Conservation (phyloP, 768 basidiomycete species). For the Boletus tomentosulus region DNA sequence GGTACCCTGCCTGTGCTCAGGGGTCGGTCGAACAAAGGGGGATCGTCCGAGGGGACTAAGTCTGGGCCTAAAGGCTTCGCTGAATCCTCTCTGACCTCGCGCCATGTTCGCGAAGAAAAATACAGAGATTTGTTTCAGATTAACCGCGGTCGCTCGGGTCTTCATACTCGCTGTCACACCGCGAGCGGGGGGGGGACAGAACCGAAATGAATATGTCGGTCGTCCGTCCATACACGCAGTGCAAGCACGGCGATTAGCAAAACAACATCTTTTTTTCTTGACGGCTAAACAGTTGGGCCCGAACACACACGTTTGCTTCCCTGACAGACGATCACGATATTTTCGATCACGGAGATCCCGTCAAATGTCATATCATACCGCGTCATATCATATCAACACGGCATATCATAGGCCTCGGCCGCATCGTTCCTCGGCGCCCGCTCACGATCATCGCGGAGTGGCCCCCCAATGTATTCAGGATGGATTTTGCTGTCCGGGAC, state of each 20-base stretch:
- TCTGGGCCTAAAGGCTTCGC: not conserved
- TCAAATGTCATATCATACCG: too few relatives aligned
- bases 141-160: conserved; percentile 5
- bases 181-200: too few relatives aligned
- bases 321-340: too few relatives aligned
- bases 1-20: not conserved
- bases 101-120: too few relatives aligned
- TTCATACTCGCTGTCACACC: not conserved
- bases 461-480: not conserved
- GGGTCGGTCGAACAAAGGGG: not conserved
- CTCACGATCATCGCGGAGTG: not conserved
- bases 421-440: not conserved
- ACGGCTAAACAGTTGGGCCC: too few relatives aligned
- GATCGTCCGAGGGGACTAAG: not conserved
- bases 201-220: too few relatives aligned
- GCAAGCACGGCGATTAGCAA: too few relatives aligned
- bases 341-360: too few relatives aligned
- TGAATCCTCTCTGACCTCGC: not conserved
- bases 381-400: too few relatives aligned
- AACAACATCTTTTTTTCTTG: too few relatives aligned
- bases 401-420: not conserved
- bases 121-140: not conserved
- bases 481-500: not conserved
- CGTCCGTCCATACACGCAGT: too few relatives aligned
- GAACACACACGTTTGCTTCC: not conserved